Conservation (phyloP, 2,329 filamentous ascomycete species). For the Nakataea oryzae region DNA sequence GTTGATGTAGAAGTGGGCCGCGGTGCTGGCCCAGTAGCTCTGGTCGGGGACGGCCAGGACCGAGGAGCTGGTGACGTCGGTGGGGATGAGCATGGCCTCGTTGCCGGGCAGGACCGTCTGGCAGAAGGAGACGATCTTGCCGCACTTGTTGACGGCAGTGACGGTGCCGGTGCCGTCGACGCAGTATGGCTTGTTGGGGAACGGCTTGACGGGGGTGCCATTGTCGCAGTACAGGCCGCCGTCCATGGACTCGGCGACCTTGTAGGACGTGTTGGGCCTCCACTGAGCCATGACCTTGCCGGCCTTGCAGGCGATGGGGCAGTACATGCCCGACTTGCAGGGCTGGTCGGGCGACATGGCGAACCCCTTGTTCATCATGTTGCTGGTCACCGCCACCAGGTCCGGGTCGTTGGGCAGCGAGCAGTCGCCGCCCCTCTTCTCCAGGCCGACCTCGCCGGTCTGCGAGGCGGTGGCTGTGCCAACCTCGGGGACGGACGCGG, state of each 20-base stretch:
- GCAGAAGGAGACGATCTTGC: conserved; percentile 57
- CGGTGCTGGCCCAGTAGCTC: conserved; percentile 61
- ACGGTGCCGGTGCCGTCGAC: conserved; percentile 57
- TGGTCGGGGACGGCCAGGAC: conserved; percentile 60
- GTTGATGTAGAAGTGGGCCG: conserved; percentile 75
- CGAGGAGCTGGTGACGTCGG: conserved; percentile 45
- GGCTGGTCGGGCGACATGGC: conserved; percentile 67
- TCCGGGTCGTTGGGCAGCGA: conserved; percentile 56
- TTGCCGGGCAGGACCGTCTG: conserved; percentile 72
- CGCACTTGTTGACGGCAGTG: conserved; percentile 55
- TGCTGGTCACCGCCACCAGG: conserved; percentile 57
- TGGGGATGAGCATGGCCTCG: conserved; percentile 75
- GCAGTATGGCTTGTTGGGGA: conserved; percentile 58
- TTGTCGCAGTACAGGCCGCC: conserved; percentile 65
- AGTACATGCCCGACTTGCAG: conserved; percentile 58
- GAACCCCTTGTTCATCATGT: conserved; percentile 59
- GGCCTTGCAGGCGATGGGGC: conserved; percentile 66
- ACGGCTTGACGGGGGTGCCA: conserved; percentile 59
- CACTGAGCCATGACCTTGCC: conserved; percentile 73
- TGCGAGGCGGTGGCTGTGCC: background rate
- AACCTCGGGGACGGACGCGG: background rate
- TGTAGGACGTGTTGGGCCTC: conserved; percentile 60
- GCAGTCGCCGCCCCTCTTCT: conserved; percentile 28
- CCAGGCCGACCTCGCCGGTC: conserved; percentile 1
- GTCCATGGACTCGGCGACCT: conserved; percentile 63